Base-by-base conservation (phyloP, 2,329 filamentous ascomycete genomes). In the Aspergillus puulaauensis region DNA sequence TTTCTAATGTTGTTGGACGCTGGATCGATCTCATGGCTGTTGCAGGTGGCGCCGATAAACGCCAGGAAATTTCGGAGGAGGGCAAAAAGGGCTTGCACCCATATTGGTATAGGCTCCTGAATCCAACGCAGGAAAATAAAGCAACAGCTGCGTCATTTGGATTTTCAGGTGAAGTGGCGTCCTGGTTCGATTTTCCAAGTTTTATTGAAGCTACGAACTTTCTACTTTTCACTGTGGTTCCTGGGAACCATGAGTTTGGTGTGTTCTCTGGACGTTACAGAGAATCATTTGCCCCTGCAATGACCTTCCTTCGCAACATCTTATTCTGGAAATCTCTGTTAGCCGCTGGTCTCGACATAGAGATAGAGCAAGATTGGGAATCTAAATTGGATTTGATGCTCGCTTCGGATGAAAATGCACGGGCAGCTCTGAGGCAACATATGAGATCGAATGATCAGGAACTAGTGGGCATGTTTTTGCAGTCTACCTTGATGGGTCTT, bases 11-110 rank as follows among this genome's bases (percentile, higher is more conserved):
- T 9, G 80, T 88, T 39, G 95, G 86, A 24, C 85, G 95, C 49
- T 97, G 91, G 90, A 90, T 97, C 47, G 86, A 97, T 71, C 84
- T 98, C 15, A 81, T 97, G 50, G 93, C 93, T 7, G 79, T 95
- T 15, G 87, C 87, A 12, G 82, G 82, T 3, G 70, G 69, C 7
- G 74, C 78, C 3, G 83, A 86, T 51, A 89, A 93, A 70, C 85
- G 90, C 46, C 89, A 87, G 59, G 93, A 98, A 69, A 87, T 98
- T 3, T 76, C 90, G 1, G 95, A 99, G 70, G 93, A 98, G 76
- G 95, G 92, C 2, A 87, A 86, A 60, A 93, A 91, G 72, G 95
- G 95, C 0, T 81, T 97, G 4, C 91, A 96, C 73, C 87, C 88
- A 11, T 88, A 89, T 68, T 90, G 86, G 86, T 88, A 88, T 66